These are phyloP conservation scores for Cercophora sp. DNA, from an alignment of 495 filamentous ascomycete species.

Conservation along the genomic window DNA sequence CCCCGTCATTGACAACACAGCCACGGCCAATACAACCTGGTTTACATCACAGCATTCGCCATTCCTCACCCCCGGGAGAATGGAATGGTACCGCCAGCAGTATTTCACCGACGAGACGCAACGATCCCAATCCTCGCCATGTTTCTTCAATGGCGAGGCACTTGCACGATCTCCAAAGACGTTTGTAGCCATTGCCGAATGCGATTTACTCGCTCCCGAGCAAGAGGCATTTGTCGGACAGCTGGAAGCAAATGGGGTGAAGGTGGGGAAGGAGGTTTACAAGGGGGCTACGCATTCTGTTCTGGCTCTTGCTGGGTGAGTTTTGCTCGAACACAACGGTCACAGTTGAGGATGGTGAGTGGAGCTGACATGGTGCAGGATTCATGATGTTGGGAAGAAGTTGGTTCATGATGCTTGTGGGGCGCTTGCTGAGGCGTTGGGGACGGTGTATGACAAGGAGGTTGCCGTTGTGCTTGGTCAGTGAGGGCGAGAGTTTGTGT, in stretches of 20 bases:
- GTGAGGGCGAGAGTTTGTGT: too few relatives aligned
- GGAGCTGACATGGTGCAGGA: too few relatives aligned
- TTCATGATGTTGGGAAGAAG: too few relatives aligned
- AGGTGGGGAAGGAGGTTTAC: neutral
- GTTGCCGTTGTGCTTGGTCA: too few relatives aligned
- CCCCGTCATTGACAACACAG: constrained; percentile 27
- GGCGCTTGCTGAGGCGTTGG: too few relatives aligned
- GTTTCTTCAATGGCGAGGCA: neutral
- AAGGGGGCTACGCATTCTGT: constrained; percentile 8
- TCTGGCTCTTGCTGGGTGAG: constrained; percentile 8
- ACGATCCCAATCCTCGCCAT: neutral
- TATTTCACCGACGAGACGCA: constrained; percentile 11
- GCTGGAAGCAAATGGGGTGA: neutral
- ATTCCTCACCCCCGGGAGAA: constrained; percentile 22
- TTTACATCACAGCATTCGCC: constrained; percentile 3
- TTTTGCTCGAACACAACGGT: too few relatives aligned
- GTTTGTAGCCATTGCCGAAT: constrained; percentile 4
- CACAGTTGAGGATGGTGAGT: too few relatives aligned
- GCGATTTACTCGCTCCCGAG: constrained; percentile 2
- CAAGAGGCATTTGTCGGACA: neutral
- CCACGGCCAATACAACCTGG: constrained; percentile 10
- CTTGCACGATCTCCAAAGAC: neutral
- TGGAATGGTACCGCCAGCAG: constrained; percentile 23
- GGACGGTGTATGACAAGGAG: too few relatives aligned
- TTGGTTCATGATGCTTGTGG: too few relatives aligned